Conservation (phyloP, 2,329 filamentous ascomycete species). For the Akanthomyces dipterigenus region DNA sequence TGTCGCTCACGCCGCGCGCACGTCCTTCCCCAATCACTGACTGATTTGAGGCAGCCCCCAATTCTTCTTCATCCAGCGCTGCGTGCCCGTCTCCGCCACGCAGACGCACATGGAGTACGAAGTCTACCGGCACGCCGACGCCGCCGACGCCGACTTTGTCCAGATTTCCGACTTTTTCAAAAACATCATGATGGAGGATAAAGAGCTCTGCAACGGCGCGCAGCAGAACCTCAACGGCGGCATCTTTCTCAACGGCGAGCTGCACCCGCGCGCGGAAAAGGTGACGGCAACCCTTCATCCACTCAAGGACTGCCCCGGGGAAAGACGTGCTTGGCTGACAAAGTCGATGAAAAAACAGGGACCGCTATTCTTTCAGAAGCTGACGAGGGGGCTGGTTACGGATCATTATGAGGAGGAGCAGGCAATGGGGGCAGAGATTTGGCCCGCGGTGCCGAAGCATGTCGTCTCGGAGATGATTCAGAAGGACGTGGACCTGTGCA, state of each 20-base stretch:
- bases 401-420: slow-evolving; percentile 21
- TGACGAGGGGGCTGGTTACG: slow-evolving; percentile 21
- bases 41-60: slow-evolving; percentile 24
- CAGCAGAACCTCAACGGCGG: slow-evolving; percentile 45
- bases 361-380: slow-evolving; percentile 36
- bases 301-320: too few species aligned
- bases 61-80: slow-evolving; percentile 46
- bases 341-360: slow-evolving; percentile 25
- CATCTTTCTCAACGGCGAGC: slow-evolving; percentile 43
- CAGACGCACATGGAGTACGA: slow-evolving; percentile 42
- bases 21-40: neutral
- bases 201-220: slow-evolving; percentile 40
- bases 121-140: slow-evolving; percentile 42
- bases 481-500: slow-evolving; percentile 23
- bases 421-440: slow-evolving; percentile 21
- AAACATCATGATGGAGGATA: slow-evolving; percentile 45
- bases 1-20: too few species aligned
- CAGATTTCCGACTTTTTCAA: slow-evolving; percentile 42
- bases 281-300: neutral
- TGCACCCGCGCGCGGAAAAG: slow-evolving; percentile 46
- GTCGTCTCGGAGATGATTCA: slow-evolving; percentile 18
- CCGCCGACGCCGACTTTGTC: slow-evolving; percentile 39
- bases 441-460: slow-evolving; percentile 21
- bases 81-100: slow-evolving; percentile 38
- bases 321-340: neutral